These are phyloP conservation scores for Aristolochia californica DNA, from an alignment of 164 flowering plant species.

Conservation along the genomic window DNA sequence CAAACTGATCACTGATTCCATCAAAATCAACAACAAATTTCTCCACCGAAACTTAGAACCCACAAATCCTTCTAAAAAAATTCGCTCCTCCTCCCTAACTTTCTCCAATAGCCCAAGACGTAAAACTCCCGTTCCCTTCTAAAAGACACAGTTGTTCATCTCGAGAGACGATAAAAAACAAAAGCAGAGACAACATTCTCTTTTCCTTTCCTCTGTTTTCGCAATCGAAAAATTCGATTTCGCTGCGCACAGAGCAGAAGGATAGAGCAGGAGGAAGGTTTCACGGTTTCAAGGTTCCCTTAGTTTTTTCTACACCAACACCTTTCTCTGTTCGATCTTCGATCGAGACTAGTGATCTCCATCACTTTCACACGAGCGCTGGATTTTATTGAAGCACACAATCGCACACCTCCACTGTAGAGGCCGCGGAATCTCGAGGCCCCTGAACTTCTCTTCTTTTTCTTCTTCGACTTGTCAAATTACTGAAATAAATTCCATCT, in stretches of 20 bases:
- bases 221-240: background rate
- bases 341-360: too few relatives aligned
- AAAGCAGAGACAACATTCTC: background rate
- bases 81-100: too few relatives aligned
- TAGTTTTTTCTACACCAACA: too few relatives aligned
- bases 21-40: background rate
- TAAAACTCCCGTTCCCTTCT: too few relatives aligned
- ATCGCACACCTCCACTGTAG: background rate
- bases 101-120: too few relatives aligned
- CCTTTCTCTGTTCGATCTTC: too few relatives aligned
- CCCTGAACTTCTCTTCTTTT: too few relatives aligned
- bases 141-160: background rate
- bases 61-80: too few relatives aligned
- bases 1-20: background rate
- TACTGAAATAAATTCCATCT: too few relatives aligned
- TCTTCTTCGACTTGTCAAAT: too few relatives aligned
- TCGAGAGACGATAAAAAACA: slow-evolving; percentile 3
- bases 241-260: background rate
- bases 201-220: slow-evolving; percentile 1
- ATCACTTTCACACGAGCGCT: background rate
- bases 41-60: too few relatives aligned
- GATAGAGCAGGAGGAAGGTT: background rate
- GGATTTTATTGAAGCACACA: slow-evolving; percentile 2
- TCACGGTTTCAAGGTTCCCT: too few relatives aligned
- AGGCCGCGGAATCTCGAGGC: slow-evolving; percentile 7